phyloP scores from a whole-genome alignment of 768 basidiomycete genomes.

The Trametes coccinea region DNA sequence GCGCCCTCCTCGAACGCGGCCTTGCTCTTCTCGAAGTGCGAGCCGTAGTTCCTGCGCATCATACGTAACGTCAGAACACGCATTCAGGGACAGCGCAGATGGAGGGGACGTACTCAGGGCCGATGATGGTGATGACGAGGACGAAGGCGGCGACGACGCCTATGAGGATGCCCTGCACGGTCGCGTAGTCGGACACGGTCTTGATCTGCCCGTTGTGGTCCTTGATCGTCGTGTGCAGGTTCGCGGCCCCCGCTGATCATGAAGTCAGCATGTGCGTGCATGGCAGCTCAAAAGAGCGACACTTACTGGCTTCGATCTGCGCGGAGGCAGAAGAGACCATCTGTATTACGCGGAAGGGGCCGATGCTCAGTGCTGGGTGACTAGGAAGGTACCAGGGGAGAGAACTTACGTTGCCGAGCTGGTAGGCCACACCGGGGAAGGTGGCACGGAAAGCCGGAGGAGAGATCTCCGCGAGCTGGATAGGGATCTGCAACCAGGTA shows the following conservation, averaged over 20 bases:
- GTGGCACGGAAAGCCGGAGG: conserved; percentile 89
- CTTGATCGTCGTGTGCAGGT: conserved; percentile 38
- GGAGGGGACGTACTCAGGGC: conserved; percentile 61
- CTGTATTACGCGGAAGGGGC: conserved; percentile 1
- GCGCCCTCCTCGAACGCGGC: conserved; percentile 78
- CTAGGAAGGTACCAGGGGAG: neutral
- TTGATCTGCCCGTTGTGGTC: conserved; percentile 27
- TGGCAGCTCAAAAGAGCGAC: neutral
- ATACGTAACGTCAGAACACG: neutral
- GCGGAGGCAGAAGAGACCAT: conserved; percentile 36
- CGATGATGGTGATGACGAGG: conserved; percentile 72
- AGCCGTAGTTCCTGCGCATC: conserved; percentile 32
- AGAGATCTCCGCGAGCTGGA: conserved; percentile 80
- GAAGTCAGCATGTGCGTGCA: neutral
- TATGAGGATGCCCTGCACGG: conserved; percentile 81
- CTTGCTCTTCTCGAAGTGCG: conserved; percentile 84
- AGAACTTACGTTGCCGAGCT: conserved; percentile 62
- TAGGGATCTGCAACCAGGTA: conserved; percentile 51
- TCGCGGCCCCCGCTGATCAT: conserved; percentile 41
- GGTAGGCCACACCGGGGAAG: conserved; percentile 85
- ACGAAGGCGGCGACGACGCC: conserved; percentile 80
- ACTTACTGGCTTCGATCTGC: conserved; percentile 36
- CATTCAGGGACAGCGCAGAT: no score
- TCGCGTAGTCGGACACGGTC: conserved; percentile 47
- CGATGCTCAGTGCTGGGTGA: neutral